Base-by-base conservation (phyloP, 1,284 basidiomycete genomes). In the Boletus holoroseus region DNA sequence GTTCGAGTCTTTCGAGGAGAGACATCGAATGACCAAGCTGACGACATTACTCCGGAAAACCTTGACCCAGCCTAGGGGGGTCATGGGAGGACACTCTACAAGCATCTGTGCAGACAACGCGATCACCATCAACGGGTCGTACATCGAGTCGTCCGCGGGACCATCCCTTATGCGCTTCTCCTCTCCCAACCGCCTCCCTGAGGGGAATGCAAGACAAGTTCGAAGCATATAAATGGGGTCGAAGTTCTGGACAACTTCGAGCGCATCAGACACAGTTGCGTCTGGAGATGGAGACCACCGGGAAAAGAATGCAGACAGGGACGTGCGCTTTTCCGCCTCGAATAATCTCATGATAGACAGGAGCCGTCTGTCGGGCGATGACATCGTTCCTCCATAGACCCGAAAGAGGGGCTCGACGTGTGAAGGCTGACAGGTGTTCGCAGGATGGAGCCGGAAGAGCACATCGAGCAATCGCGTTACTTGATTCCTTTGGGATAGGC, bases 101-200 rank as follows among this genome's bases (percentile, higher is more conserved):
- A 93, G 70, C 57, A 82, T 77, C 47, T 84, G 79, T 1, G 78
- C 76, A 35, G 86, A 79, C 11, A 95, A 71, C 7, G 85, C 71
- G 30, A 90, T 69, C 11, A 93, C 67, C 63, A 95, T 91, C 0
- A 85, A 68, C 1, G 94, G 92, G 62, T 97, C 94, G 60, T 95
- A 97, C 22, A 86, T 60, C 5, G 68, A 68, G 15, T 58, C 63
- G 26, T 78, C 75, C 18, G 66, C 55, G 7, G 58, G 35, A 9
- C 59, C 50, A 7, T 59, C 50, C 18, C 58, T 54, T 20, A 58
- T 36, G 5, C 57, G 56, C 2, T 56, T 62, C 37, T 73, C 70
- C 18, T 72, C 71, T 5, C 68, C 69, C 9, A 81, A 57, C 8
- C 62, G 64, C 34, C 83, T 73, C 76, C 79, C 77, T 32, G 70